Base-by-base conservation (phyloP, 2,329 filamentous ascomycete species). In the Emericellopsis cladophorae region DNA sequence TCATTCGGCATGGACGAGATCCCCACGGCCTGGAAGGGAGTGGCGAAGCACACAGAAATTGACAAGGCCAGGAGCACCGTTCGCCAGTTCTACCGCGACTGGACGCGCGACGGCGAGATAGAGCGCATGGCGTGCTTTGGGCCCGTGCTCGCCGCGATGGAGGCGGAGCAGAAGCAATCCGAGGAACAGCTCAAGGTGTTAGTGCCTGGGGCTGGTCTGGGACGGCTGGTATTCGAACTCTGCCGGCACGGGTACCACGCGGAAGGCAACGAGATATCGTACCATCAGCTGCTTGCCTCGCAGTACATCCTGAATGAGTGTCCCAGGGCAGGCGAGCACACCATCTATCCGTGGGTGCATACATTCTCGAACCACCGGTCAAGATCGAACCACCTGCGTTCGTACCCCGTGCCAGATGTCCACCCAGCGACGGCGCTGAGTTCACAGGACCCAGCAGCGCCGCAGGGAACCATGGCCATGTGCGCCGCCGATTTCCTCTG, bases 231-330 rank as follows among this genome's bases (percentile, higher is more conserved):
- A 1, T 94, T 93, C 52, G 92, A 98, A 36, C 68, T 96, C 12
- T 87, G 81, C 55, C 66, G 65, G 23, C 67, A 66, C 1, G 89
- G 92, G 10, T 93, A 79, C 58, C 65, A 74, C 10, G 75, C 79
- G 1, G 88, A 95, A 58, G 90, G 90, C 23, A 96, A 95, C 55
- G 85, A 98, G 61, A 94, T 96, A 46, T 95, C 89, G 3, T 96
- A 94, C 55, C 92, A 98, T 58, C 87, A 95, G 57, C 74, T 98
- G n/a, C 70, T 96, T 43, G 87, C 87, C 2, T 93, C 85, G 6
- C 76, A 74, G 0, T 81, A 84, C 54, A 74, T 89, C 14, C 73
- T 89, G 37, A 89, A 90, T 57, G 71, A 69, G 50, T 84, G 80
- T 5, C 51, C 65, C 1, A 54, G 58, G 2, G 73, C 72, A 0